phyloP scores from a whole-genome alignment of 306 rosid genomes.

The Parietaria judaica region DNA sequence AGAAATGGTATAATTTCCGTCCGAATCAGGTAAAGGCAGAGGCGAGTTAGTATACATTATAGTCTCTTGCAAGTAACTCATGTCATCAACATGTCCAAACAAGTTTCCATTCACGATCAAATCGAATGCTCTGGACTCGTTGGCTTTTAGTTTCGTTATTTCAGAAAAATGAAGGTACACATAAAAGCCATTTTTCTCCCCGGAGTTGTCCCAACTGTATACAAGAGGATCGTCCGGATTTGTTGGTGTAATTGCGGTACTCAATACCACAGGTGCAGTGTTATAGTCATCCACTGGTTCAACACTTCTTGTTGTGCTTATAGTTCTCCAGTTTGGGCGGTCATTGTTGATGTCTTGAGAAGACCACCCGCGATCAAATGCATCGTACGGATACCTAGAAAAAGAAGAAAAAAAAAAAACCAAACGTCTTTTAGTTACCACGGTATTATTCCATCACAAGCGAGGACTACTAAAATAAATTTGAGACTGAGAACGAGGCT shows the following conservation, averaged over 20 bases:
- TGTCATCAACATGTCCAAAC: neutral
- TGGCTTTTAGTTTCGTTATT: neutral
- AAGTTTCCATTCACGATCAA: conserved; percentile 6
- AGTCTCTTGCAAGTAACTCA: neutral
- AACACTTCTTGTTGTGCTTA: neutral
- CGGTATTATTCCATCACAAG: too few species aligned
- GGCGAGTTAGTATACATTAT: conserved; percentile 4
- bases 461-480: too few species aligned
- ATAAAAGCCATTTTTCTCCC: neutral
- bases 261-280: conserved; percentile 31
- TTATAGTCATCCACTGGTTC: conserved; percentile 2
- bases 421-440: neutral
- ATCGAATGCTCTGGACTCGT: neutral
- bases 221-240: conserved; percentile 3
- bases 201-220: conserved; percentile 1
- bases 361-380: conserved; percentile 33
- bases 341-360: neutral
- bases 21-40: neutral
- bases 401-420: neutral
- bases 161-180: conserved; percentile 21
- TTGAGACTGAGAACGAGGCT: too few species aligned
- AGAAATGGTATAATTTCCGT: conserved; percentile 6
- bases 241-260: conserved; percentile 23
- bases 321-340: neutral
- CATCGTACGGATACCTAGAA: conserved; percentile 27